These are phyloP conservation scores for Aureobasidium sp. DNA, from an alignment of 2,329 filamentous ascomycete genomes.

Conservation along the genomic window DNA sequence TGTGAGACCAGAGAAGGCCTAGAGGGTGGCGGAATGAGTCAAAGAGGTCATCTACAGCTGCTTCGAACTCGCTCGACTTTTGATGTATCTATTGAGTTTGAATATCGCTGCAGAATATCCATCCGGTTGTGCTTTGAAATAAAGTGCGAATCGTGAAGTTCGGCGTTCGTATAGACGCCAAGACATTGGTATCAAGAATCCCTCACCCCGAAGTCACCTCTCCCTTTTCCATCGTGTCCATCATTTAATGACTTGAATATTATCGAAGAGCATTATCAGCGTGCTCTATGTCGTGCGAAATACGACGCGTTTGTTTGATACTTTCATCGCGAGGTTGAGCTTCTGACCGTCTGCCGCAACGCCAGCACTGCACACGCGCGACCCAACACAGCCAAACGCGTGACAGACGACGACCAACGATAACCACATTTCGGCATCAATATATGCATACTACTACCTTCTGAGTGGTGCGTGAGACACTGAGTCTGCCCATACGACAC, in stretches of 20 bases:
- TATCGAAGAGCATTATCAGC: slow-evolving; percentile 5
- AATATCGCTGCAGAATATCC: neutral
- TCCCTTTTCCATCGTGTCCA: slow-evolving; percentile 8
- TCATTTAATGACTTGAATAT: slow-evolving; percentile 8
- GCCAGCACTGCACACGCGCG: slow-evolving; percentile 10
- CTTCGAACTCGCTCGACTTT: neutral
- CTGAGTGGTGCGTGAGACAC: neutral
- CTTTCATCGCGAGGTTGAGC: neutral
- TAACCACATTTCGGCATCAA: neutral
- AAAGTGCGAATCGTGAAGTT: neutral
- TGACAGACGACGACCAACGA: neutral
- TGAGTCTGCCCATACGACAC: neutral
- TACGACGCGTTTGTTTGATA: slow-evolving; percentile 5
- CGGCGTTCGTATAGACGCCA: neutral
- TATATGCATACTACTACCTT: neutral
- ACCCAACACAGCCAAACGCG: neutral
- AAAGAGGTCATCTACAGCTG: neutral
- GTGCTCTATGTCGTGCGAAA: slow-evolving; percentile 4
- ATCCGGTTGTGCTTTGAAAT: neutral
- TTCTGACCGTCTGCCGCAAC: neutral
- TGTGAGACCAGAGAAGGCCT: neutral
- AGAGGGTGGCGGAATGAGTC: neutral
- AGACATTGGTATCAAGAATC: slow-evolving; percentile 1
- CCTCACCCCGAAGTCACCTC: neutral
- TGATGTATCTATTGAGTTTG: neutral